Base-by-base conservation (phyloP, 768 basidiomycete species). In the Podaxis sp. region DNA sequence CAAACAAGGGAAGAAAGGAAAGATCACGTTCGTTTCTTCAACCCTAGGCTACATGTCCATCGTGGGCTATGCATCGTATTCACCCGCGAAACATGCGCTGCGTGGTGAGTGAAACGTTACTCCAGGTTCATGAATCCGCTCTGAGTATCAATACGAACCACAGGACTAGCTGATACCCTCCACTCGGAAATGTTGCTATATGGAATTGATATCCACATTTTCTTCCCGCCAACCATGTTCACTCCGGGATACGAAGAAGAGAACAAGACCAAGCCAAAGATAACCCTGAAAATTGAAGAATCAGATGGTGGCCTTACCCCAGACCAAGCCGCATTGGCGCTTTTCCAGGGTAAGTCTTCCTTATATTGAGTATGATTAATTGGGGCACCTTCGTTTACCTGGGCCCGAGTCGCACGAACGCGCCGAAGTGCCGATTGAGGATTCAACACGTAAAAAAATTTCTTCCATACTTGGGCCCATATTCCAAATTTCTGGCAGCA, bases 21-120 rank as follows among this genome's bases (percentile, higher is more conserved):
- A 89, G 69, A 86, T 94, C 40, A 77, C 91, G 16, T 83, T 96
- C 42, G 82, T 91, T 25, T 86, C 86, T 1, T 93, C 90, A 0
- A 83, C 86, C 4, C 72, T 94, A 10, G 90, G 86, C 1, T 86
- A 86, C 66, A 87, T 93, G 77, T 81, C 84, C 1, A 83, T 94
- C 57, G 73, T 90, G 2, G 94, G 95, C 0, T 96, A 87, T 66
- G 78, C 88, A 1, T 82, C 85, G 0, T 96, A 96, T 71, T 77
- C 90, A 0, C 91, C 93, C 0, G 88, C 85, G 9, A 96, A 96
- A 69, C 89, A 90, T 66, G 95, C 95, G 6, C 70, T 96, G 5
- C 76, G 92, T 74, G 93, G 93, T 93, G 64, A 46, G 74, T 63
- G 16, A 32, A 27, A 55, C 54, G 37, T 27, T 51, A 27, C 37